These are phyloP conservation scores for Aspergillus transmontanensis DNA, from an alignment of 2,329 filamentous ascomycete species.

Conservation along the genomic window DNA sequence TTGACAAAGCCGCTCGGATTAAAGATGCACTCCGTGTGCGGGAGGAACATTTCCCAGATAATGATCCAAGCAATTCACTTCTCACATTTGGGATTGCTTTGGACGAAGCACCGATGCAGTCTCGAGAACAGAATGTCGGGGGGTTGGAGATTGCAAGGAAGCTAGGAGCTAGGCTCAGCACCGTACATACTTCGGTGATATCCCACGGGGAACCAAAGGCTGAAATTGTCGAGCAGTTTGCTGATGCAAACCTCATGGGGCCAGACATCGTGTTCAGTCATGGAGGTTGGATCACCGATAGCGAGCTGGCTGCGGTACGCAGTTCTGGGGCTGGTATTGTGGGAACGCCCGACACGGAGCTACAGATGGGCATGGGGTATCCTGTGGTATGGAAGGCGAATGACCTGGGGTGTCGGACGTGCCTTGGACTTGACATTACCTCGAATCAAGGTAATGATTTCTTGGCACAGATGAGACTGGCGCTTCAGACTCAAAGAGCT, in stretches of 20 bases:
- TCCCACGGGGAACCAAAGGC: background rate
- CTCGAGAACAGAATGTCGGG: background rate
- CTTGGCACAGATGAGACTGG: constrained; percentile 10
- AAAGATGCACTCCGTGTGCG: background rate
- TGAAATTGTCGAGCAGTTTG: background rate
- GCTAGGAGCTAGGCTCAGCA: constrained; percentile 1
- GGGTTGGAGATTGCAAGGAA: background rate
- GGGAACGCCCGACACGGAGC: constrained; percentile 7
- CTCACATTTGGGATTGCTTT: background rate
- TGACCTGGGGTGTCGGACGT: constrained; percentile 6
- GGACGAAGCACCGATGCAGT: background rate
- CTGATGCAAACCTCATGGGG: background rate
- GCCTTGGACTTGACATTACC: constrained; percentile 10
- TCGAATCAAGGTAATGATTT: constrained; percentile 10
- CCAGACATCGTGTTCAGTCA: constrained; percentile 10
- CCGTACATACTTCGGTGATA: constrained; percentile 6
- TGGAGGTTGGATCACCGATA: background rate
- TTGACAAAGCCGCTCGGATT: background rate
- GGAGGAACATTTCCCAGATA: background rate
- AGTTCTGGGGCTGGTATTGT: constrained; percentile 4
- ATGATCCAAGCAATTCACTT: background rate
- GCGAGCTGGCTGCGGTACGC: background rate
- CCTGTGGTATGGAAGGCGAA: constrained; percentile 4
- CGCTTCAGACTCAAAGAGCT: constrained; percentile 5
- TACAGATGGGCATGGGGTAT: constrained; percentile 14